Percentiles rank a stretch among this genome's conserved stretches.
Evolutionary conservation across 176 grass and related monocot genomes (phyloP).

Genomic region (Melocanna baccifera): DNA sequence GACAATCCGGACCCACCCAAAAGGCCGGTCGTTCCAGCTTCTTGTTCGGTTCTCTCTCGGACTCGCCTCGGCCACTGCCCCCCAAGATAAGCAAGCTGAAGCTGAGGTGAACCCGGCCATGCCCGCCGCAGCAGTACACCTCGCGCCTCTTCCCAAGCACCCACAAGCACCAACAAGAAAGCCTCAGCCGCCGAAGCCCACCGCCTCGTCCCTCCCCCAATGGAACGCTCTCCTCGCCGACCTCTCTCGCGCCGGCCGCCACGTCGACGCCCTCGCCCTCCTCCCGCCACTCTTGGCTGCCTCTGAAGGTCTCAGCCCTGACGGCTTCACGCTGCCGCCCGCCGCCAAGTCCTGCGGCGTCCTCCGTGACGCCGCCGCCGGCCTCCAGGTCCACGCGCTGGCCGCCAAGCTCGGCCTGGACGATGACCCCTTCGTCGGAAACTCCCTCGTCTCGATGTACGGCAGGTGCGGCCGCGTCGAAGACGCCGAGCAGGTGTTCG

Average conservation of each 20-base stretch:
- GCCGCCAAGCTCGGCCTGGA: conserved; percentile 48
- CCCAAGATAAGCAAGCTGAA: background rate
- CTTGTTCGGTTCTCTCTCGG: too few relatives aligned
- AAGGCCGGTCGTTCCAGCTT: too few relatives aligned
- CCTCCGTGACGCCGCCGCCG: conserved; percentile 14
- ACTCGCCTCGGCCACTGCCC: background rate
- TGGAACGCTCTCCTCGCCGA: conserved; percentile 59
- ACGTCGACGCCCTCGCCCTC: conserved; percentile 25
- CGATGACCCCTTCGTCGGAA: conserved; percentile 42
- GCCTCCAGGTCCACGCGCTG: conserved; percentile 43
- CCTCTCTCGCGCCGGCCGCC: conserved; percentile 34
- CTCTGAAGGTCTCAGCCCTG: conserved; percentile 21
- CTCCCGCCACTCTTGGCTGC: conserved; percentile 31
- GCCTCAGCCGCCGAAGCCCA: background rate
- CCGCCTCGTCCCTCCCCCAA: conserved; percentile 14
- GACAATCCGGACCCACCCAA: too few relatives aligned
- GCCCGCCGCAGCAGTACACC: background rate
- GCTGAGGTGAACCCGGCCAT: background rate
- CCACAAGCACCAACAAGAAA: background rate
- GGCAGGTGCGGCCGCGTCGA: conserved; percentile 43
- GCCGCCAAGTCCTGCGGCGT: conserved; percentile 48
- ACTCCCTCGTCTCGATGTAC: conserved; percentile 55
- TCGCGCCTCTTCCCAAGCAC: background rate
- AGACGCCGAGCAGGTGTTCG: conserved; percentile 43
- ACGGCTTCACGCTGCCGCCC: conserved; percentile 51